Evolutionary conservation across 345 rosid genomes (phyloP), one percentile per base, ranked within the genome.

Genomic region (Lumnitzera racemosa): DNA sequence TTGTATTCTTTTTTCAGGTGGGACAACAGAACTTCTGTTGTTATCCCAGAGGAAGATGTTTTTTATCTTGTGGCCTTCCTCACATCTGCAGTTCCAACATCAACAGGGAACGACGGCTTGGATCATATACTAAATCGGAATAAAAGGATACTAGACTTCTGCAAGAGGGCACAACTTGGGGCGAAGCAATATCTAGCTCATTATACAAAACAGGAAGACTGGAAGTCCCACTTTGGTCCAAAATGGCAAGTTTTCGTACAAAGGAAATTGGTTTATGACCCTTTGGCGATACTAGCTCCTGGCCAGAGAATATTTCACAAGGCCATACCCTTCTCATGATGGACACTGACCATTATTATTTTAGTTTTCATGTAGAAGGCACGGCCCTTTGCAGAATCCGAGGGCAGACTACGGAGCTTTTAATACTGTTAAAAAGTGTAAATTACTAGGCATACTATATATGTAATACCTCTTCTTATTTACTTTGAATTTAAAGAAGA

Each of bases 11-110:
- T 46, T 67, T 71, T 46, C 84, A 92, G 98, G 82, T 92, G 98
- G 98, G 96, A 89, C 84, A 86, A 89, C 58, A 75, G 95, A 80
- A 92, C 87, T n/a, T 92, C 98, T 55, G 90, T 63, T 61, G 87
- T 79, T 31, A 86, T 85, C 51, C 98, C 97, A 49, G 87, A 84
- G 23, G 97, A 87, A 76, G 91, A 92, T 66, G 64, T 84, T 63
- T 92, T 92, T 81, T 92, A 92, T 76, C 65, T 87, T 56, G 96
- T 89, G 81, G 98, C 96, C 55, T 83, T 89, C 74, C 87, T 92
- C 47, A 74, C 94, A 70, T 89, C 98, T 41, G 96, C 96, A 15
- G 78, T 79, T 59, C 88, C 97, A 27, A 74, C 86, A 53, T 85
- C 95, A 62, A 76, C 79, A 6, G 95, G 92, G 68, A 78, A 61